These are phyloP conservation scores for Neonectria magnoliae DNA, from an alignment of 2,329 filamentous ascomycete species.

Conservation along the genomic window DNA sequence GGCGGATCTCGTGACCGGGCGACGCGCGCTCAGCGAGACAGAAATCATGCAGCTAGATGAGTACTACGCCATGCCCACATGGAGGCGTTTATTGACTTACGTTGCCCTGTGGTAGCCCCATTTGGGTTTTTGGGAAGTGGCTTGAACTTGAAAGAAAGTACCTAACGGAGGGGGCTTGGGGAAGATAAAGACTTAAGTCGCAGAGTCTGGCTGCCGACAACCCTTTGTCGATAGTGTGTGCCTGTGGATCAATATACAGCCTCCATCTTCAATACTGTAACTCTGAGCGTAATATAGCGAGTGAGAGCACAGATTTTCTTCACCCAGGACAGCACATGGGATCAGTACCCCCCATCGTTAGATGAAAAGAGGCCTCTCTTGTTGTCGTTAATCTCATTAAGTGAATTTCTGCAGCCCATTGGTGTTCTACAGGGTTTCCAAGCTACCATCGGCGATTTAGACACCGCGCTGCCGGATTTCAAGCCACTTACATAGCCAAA, in stretches of 20 bases:
- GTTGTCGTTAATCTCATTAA: no score
- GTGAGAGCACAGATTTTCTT: not conserved
- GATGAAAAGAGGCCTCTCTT: no score
- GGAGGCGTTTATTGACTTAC: conserved; percentile 36
- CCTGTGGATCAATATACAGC: not conserved
- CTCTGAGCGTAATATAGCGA: not conserved
- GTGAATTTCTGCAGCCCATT: no score
- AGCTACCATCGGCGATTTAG: not conserved
- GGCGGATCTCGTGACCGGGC: conserved; percentile 30
- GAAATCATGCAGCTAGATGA: conserved; percentile 34
- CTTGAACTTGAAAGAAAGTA: not conserved
- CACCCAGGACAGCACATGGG: no score
- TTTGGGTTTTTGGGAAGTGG: not conserved
- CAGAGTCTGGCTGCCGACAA: not conserved
- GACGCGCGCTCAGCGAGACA: conserved; percentile 22
- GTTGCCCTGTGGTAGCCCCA: conserved; percentile 30
- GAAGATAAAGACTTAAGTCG: not conserved
- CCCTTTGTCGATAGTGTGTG: not conserved
- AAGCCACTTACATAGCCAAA: not conserved
- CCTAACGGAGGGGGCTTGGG: not conserved
- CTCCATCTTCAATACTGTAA: not conserved
- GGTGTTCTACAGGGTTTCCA: not conserved
- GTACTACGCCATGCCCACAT: conserved; percentile 27
- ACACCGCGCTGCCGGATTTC: not conserved
- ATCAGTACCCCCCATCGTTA: no score